A percentile compares a stretch with the other conserved stretches of the same genome.
Conservation (phyloP, 2,329 filamentous ascomycete species). For the Monosporascus sp. region DNA sequence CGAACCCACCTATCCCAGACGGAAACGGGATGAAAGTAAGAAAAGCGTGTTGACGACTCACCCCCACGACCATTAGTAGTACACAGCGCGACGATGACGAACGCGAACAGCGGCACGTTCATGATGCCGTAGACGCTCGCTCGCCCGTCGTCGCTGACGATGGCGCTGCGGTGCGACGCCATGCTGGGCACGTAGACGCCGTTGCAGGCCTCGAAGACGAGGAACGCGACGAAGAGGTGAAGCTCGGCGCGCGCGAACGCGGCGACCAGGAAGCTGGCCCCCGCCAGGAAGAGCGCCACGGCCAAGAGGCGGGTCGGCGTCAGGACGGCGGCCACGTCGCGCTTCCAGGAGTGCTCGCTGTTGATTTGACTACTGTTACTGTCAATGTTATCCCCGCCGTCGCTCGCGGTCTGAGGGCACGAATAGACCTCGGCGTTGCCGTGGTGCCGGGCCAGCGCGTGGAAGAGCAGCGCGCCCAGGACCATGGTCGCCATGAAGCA, state of each 20-base stretch:
- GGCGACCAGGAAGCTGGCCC: conserved; percentile 16
- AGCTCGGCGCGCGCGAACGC: conserved; percentile 16
- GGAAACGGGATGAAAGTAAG: not conserved
- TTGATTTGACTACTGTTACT: not conserved
- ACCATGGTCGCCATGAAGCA: conserved; percentile 56
- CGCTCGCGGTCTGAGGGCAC: not conserved
- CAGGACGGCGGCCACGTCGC: not conserved
- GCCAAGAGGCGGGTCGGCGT: conserved; percentile 15
- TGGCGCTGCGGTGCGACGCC: conserved; percentile 24
- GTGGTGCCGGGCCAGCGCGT: conserved; percentile 19
- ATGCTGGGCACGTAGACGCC: conserved; percentile 29
- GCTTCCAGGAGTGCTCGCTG: not conserved
- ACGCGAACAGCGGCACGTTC: conserved; percentile 51
- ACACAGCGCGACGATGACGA: conserved; percentile 44
- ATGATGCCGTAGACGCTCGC: conserved; percentile 28
- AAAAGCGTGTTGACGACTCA: conserved; percentile 1
- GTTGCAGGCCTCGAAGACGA: conserved; percentile 29
- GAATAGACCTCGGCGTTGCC: conserved; percentile 11
- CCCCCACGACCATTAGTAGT: conserved; percentile 28
- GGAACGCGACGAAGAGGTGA: conserved; percentile 20
- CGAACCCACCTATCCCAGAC: not conserved
- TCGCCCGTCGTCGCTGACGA: conserved; percentile 23
- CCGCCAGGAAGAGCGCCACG: conserved; percentile 17
- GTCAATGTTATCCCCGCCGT: not conserved
- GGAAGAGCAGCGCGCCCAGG: conserved; percentile 52